Conservation (phyloP, 305 asterid species). For the Galium porrigens region DNA sequence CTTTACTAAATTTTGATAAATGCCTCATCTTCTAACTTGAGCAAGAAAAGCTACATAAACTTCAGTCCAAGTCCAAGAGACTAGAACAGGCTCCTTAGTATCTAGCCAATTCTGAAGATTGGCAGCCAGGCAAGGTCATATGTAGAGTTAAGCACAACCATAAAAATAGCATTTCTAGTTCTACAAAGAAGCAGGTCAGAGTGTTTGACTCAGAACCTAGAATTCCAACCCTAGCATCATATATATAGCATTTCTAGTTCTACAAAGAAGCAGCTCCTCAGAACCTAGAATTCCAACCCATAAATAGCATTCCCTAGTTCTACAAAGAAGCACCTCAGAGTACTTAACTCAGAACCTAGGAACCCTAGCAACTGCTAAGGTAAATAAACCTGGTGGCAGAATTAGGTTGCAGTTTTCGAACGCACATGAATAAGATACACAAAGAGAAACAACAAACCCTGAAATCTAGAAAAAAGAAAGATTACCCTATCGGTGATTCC, state of each 20-base stretch:
- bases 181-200: not conserved
- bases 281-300: not conserved
- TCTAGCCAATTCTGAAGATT: not conserved
- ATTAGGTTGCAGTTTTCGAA: not conserved
- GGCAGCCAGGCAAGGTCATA: not conserved
- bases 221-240: not conserved
- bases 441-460: not conserved
- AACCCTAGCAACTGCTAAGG: not conserved
- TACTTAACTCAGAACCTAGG: not conserved
- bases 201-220: not conserved
- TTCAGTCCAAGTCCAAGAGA: not conserved
- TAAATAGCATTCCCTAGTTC: not conserved
- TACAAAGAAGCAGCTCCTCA: too few relatives aligned
- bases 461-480: constrained; percentile 2
- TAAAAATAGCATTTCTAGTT: not conserved
- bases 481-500: constrained; percentile 53
- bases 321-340: not conserved
- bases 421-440: not conserved
- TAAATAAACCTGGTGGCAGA: not conserved
- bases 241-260: too few relatives aligned
- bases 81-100: not conserved
- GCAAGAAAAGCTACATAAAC: not conserved
- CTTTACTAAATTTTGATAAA: not conserved
- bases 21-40: not conserved
- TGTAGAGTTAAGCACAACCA: too few relatives aligned